These are phyloP conservation scores for Alternaria arbusti DNA, from an alignment of 2,329 filamentous ascomycete genomes.

Conservation along the genomic window DNA sequence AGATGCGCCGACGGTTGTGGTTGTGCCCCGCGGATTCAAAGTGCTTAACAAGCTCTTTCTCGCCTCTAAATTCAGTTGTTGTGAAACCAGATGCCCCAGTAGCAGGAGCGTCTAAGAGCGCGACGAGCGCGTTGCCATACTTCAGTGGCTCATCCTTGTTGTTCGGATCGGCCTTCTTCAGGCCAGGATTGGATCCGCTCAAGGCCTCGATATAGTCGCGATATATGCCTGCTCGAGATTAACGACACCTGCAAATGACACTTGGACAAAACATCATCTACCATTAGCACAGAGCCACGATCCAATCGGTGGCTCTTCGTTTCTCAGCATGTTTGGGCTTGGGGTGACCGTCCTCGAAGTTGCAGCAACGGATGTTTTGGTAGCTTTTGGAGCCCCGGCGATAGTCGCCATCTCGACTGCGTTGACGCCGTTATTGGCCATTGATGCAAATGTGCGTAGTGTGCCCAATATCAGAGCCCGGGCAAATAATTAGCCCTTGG, in stretches of 20 bases:
- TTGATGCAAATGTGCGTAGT: background rate
- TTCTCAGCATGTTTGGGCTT: background rate
- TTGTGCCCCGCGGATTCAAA: conserved; percentile 13
- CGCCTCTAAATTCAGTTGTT: conserved; percentile 21
- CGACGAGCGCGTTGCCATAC: conserved; percentile 30
- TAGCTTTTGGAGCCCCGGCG: background rate
- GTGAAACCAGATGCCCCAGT: conserved; percentile 19
- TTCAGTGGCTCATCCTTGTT: conserved; percentile 27
- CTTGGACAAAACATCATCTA: conserved; percentile 1
- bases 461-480: no score
- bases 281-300: conserved; percentile 40
- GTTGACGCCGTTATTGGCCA: conserved; percentile 4
- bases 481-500: background rate
- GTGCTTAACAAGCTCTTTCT: conserved; percentile 23
- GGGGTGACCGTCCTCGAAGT: conserved; percentile 4
- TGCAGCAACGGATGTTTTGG: background rate
- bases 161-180: conserved; percentile 39
- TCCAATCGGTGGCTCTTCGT: conserved; percentile 16
- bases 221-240: conserved; percentile 31
- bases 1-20: conserved; percentile 31
- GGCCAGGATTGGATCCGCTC: conserved; percentile 36
- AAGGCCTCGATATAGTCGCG: conserved; percentile 37
- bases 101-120: conserved; percentile 30
- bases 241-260: conserved; percentile 1
- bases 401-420: conserved; percentile 5